Percentiles rank a stretch among this genome's conserved stretches.
Evolutionary conservation across 345 rosid species (phyloP).

Genomic region (Arabis hirsuta): DNA sequence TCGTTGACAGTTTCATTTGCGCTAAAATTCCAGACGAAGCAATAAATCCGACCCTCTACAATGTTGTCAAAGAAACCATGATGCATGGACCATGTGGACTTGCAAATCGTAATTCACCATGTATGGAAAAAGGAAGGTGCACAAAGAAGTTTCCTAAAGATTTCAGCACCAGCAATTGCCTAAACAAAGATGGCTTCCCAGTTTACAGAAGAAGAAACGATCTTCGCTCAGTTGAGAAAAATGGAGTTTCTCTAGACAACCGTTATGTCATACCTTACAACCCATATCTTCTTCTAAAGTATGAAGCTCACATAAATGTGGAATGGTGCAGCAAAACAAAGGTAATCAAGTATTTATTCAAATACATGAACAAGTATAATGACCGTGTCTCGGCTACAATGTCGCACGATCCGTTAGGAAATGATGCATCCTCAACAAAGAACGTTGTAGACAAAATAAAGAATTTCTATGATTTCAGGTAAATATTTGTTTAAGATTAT

Average conservation of each 20-base stretch:
- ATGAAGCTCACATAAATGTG: background rate
- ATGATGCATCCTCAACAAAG: no score
- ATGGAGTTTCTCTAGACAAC: background rate
- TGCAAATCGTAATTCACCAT: background rate
- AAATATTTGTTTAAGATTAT: background rate
- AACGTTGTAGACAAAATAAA: background rate
- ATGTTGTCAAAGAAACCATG: background rate
- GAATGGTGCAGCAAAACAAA: conserved; percentile 1
- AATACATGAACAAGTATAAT: background rate
- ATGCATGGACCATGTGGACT: background rate
- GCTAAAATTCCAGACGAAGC: background rate
- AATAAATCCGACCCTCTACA: background rate
- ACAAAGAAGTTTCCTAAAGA: background rate
- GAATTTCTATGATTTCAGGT: background rate
- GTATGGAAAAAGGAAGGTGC: background rate
- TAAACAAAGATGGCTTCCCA: conserved; percentile 5
- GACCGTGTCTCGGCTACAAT: background rate
- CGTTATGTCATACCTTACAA: background rate
- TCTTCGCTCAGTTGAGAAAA: background rate
- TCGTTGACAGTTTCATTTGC: background rate
- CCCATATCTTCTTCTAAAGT: background rate
- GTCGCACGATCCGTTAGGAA: no score
- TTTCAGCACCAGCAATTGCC: background rate
- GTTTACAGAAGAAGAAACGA: background rate
- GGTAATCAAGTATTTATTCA: conserved; percentile 1